Percentiles rank a stretch among this genome's conserved stretches.
These are phyloP conservation scores for Aspergillus tubingensis DNA, from an alignment of 2,329 filamentous ascomycete genomes.

Conservation along the genomic window DNA sequence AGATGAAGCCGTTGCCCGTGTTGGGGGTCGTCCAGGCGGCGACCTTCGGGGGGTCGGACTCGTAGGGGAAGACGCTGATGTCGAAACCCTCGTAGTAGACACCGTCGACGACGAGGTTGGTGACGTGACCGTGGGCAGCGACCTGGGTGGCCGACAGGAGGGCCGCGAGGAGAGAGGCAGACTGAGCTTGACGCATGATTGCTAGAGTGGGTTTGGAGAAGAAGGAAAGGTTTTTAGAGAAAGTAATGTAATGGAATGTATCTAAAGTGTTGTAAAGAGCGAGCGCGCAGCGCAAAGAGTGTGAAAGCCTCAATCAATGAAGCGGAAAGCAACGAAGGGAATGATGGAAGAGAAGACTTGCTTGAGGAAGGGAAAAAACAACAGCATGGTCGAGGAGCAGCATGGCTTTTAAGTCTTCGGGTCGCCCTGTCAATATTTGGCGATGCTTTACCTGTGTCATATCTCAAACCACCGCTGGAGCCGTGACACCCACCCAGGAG, in stretches of 20 bases:
- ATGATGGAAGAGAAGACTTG: background rate
- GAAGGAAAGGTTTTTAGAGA: background rate
- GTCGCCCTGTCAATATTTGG: background rate
- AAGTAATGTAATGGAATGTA: slow-evolving; percentile 5
- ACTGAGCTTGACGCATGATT: slow-evolving; percentile 18
- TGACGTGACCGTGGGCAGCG: slow-evolving; percentile 36
- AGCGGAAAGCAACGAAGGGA: background rate
- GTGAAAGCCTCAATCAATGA: slow-evolving; percentile 16
- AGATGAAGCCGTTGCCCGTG: slow-evolving; percentile 55
- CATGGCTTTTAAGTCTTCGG: background rate
- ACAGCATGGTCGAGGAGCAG: background rate
- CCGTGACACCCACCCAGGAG: background rate
- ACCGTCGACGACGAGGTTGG: slow-evolving; percentile 38
- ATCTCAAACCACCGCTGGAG: background rate
- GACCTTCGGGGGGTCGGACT: slow-evolving; percentile 36
- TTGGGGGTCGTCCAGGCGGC: slow-evolving; percentile 57
- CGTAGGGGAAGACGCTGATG: slow-evolving; percentile 33
- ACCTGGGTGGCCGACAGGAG: slow-evolving; percentile 36
- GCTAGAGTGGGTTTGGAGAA: background rate
- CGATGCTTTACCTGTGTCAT: background rate
- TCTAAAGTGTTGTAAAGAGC: background rate
- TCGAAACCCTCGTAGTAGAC: slow-evolving; percentile 44
- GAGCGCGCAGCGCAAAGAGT: slow-evolving; percentile 16
- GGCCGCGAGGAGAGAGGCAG: slow-evolving; percentile 28
- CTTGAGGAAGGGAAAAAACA: background rate